Percentiles rank a stretch among this genome's conserved stretches.
Evolutionary conservation across 345 rosid genomes (phyloP).

Genomic region (Pelargonium nanum): DNA sequence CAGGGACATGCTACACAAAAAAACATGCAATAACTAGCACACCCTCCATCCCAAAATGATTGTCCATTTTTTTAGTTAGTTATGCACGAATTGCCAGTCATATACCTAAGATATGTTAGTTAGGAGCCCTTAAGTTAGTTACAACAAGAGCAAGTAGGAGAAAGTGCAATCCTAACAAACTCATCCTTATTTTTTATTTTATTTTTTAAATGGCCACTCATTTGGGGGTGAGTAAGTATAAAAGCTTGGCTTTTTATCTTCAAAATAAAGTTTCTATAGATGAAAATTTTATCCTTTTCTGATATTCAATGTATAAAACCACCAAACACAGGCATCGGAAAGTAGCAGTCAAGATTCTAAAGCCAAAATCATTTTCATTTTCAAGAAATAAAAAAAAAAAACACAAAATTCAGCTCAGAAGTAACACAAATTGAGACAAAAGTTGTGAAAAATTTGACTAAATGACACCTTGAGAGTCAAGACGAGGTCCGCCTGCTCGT

Average conservation of each 20-base stretch:
- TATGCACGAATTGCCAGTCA: too few species aligned
- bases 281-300: neutral
- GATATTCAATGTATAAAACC: neutral
- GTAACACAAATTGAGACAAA: neutral
- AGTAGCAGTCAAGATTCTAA: neutral
- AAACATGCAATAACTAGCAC: neutral
- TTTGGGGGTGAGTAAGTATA: too few species aligned
- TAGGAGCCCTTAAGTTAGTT: neutral
- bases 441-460: neutral
- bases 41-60: too few species aligned
- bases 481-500: conserved; percentile 69
- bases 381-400: neutral
- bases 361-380: neutral
- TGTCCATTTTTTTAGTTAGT: too few species aligned
- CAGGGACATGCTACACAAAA: neutral
- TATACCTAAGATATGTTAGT: too few species aligned
- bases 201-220: too few species aligned
- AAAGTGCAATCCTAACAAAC: too few species aligned
- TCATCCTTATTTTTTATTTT: too few species aligned
- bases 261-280: neutral
- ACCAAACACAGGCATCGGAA: neutral
- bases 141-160: neutral
- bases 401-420: neutral
- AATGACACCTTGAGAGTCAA: conserved; percentile 57
- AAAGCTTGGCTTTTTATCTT: neutral